These are phyloP conservation scores for Glonium stellatum DNA, from an alignment of 495 filamentous ascomycete species.

Conservation along the genomic window DNA sequence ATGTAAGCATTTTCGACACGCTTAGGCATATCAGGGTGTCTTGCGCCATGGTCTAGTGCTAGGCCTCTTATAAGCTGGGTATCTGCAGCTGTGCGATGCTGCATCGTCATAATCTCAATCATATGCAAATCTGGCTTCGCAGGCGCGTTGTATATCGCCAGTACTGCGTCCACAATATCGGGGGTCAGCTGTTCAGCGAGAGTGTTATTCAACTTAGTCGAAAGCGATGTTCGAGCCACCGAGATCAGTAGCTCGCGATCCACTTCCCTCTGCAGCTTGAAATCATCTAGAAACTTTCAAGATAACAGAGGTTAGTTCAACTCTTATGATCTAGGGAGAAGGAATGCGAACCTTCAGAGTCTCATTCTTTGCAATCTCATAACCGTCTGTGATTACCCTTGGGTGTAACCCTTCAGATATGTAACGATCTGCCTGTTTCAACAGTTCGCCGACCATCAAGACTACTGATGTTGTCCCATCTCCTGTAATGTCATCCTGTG, in stretches of 20 bases:
- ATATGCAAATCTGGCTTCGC: conserved; percentile 96
- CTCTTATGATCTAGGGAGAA: neutral
- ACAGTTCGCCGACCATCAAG: conserved; percentile 85
- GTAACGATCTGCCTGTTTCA: conserved; percentile 94
- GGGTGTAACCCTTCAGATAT: conserved; percentile 94
- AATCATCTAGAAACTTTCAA: conserved; percentile 81
- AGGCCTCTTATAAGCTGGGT: conserved; percentile 92
- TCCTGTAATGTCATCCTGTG: conserved; percentile 96
- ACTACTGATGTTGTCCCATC: conserved; percentile 98
- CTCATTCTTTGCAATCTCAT: conserved; percentile 92
- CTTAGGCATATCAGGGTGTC: conserved; percentile 98
- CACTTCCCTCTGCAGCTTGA: conserved; percentile 79
- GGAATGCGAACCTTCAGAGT: conserved; percentile 62
- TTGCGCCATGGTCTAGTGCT: conserved; percentile 88
- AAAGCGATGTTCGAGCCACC: conserved; percentile 88
- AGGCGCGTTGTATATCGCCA: conserved; percentile 83
- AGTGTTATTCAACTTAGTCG: conserved; percentile 83
- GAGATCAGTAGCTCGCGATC: conserved; percentile 91
- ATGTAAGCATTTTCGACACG: conserved; percentile 91
- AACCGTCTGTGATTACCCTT: conserved; percentile 93
- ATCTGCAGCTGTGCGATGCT: conserved; percentile 91
- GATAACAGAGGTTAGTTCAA: neutral
- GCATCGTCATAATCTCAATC: conserved; percentile 99
- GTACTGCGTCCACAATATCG: conserved; percentile 89
- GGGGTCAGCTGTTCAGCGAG: conserved; percentile 89